Conservation (phyloP, 495 filamentous ascomycete genomes). For the Aspergillus nanangensis region DNA sequence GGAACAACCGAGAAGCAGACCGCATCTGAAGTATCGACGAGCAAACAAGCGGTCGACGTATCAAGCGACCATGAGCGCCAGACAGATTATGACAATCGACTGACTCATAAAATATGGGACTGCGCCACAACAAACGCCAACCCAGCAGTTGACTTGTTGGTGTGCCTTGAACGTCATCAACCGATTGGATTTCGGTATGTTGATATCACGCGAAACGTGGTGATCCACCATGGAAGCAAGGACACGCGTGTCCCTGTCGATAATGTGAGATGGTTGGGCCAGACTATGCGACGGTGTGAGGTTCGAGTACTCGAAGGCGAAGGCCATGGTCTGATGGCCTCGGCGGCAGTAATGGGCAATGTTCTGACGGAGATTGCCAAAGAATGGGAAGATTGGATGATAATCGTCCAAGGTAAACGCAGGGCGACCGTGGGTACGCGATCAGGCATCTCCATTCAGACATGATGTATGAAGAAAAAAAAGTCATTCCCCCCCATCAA, state of each 20-base stretch:
- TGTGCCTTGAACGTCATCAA: constrained; percentile 87
- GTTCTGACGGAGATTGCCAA: constrained; percentile 88
- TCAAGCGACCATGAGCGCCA: constrained; percentile 62
- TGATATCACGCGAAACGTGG: constrained; percentile 83
- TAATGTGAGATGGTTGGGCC: constrained; percentile 91
- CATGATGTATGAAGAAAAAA: not conserved
- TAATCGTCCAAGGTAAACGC: constrained; percentile 51
- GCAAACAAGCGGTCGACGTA: constrained; percentile 19
- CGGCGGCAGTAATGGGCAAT: constrained; percentile 84
- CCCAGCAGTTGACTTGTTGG: constrained; percentile 86
- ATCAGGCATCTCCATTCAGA: constrained; percentile 18
- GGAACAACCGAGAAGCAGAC: constrained; percentile 10
- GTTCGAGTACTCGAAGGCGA: constrained; percentile 88
- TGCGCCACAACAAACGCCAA: constrained; percentile 90
- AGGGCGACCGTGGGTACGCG: constrained; percentile 26
- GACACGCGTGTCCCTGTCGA: constrained; percentile 92
- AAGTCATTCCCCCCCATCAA: not conserved
- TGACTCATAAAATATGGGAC: constrained; percentile 92
- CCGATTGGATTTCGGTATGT: constrained; percentile 96
- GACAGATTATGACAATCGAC: constrained; percentile 72
- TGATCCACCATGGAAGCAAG: constrained; percentile 90
- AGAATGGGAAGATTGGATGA: constrained; percentile 94
- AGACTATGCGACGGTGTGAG: constrained; percentile 88
- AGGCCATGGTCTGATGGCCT: constrained; percentile 95
- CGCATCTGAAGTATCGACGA: constrained; percentile 1